These are phyloP conservation scores for Tilletiaria anomala DNA, from an alignment of 1,284 basidiomycete genomes.

Conservation along the genomic window DNA sequence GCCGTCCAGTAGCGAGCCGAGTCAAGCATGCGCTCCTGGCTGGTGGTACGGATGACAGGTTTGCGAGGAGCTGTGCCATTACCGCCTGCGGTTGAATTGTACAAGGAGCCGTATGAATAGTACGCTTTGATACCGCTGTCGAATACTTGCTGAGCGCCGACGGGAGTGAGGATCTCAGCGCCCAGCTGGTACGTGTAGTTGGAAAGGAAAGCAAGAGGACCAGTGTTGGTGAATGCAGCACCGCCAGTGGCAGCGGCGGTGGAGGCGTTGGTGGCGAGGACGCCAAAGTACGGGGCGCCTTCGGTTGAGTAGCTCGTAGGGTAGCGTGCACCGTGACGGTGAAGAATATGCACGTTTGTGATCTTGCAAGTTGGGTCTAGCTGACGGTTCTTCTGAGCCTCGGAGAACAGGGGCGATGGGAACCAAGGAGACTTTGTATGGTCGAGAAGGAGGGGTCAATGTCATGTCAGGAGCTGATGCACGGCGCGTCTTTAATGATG, in stretches of 20 bases:
- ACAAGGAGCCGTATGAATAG: constrained; percentile 35
- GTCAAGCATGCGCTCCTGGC: constrained; percentile 61
- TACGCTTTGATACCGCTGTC: constrained; percentile 30
- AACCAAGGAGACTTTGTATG: constrained; percentile 15
- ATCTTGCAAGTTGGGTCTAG: constrained; percentile 15
- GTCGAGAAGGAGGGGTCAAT: background rate
- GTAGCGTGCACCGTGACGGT: constrained; percentile 34
- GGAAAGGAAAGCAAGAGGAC: constrained; percentile 58
- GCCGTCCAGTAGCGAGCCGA: constrained; percentile 56
- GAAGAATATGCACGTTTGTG: constrained; percentile 30
- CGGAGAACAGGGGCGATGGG: constrained; percentile 14
- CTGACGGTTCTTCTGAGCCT: constrained; percentile 6
- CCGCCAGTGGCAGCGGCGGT: constrained; percentile 4
- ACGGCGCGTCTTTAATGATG: background rate
- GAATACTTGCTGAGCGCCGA: constrained; percentile 58
- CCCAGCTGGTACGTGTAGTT: constrained; percentile 47
- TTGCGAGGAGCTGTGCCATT: too few relatives aligned
- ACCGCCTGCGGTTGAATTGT: constrained; percentile 14
- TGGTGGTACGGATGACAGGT: constrained; percentile 34
- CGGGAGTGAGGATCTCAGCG: constrained; percentile 61
- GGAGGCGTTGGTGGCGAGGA: constrained; percentile 10
- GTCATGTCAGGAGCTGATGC: background rate
- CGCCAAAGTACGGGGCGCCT: constrained; percentile 17
- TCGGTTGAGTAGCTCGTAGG: constrained; percentile 19
- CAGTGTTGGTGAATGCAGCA: constrained; percentile 41